phyloP scores from a whole-genome alignment of 768 basidiomycete species.

The Trametes cinnabarina region DNA sequence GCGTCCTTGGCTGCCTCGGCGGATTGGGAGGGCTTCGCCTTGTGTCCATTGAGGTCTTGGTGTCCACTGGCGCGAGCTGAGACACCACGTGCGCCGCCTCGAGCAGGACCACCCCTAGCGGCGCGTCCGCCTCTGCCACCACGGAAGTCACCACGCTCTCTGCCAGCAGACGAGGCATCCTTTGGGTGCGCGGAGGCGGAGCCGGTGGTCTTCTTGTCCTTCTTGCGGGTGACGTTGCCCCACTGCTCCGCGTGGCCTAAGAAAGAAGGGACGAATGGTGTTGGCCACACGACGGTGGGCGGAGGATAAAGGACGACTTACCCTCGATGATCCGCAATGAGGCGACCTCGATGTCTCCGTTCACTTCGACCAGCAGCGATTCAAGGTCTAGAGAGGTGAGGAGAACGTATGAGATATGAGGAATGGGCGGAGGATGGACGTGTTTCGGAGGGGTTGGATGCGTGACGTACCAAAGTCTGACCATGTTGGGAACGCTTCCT shows the following conservation, averaged over 20 bases:
- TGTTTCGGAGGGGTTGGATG: constrained; percentile 23
- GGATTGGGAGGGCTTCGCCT: constrained; percentile 34
- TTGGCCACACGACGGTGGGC: constrained; percentile 23
- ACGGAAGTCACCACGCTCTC: constrained; percentile 52
- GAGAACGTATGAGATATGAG: constrained; percentile 17
- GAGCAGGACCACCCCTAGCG: constrained; percentile 48
- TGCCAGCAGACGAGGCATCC: constrained; percentile 45
- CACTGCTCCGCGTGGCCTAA: constrained; percentile 76
- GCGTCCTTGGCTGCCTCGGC: constrained; percentile 24
- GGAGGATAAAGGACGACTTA: constrained; percentile 29
- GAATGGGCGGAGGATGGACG: constrained; percentile 5
- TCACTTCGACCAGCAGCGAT: constrained; percentile 63
- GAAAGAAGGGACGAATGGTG: background rate
- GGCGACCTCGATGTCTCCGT: constrained; percentile 68
- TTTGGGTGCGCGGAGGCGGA: constrained; percentile 45
- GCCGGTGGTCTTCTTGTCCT: constrained; percentile 69
- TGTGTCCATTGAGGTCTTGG: constrained; percentile 36
- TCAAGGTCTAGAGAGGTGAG: constrained; percentile 52
- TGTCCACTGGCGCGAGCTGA: constrained; percentile 47
- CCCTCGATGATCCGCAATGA: constrained; percentile 77
- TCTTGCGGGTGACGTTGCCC: constrained; percentile 83
- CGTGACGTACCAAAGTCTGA: constrained; percentile 58
- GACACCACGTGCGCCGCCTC: constrained; percentile 41
- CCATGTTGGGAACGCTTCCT: constrained; percentile 71
- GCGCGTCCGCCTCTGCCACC: constrained; percentile 65